Evolutionary conservation across 2,329 filamentous ascomycete species (phyloP).

Genomic region (Arthroderma sp.): DNA sequence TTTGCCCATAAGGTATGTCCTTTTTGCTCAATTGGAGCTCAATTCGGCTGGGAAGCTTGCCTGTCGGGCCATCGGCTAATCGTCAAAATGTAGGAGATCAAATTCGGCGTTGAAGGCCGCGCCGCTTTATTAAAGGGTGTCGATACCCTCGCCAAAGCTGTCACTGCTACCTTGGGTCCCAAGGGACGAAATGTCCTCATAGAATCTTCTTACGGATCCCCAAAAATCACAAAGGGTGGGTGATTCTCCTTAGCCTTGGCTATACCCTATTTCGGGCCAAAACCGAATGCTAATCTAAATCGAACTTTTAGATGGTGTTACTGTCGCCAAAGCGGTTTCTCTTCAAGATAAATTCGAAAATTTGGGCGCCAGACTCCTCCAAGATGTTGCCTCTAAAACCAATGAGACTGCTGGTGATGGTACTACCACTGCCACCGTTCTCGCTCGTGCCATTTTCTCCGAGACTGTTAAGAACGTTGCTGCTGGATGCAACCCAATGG

Average conservation of each 20-base stretch:
- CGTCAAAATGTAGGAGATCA: conserved; percentile 58
- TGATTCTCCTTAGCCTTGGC: conserved; percentile 4
- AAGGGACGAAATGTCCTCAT: conserved; percentile 98
- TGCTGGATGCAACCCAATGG: conserved; percentile 99
- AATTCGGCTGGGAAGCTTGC: not conserved
- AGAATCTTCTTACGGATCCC: conserved; percentile 94
- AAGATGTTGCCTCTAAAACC: conserved; percentile 98
- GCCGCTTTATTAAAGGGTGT: conserved; percentile 83
- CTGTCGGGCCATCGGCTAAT: conserved; percentile 17
- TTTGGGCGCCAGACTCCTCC: conserved; percentile 87
- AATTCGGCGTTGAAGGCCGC: conserved; percentile 92
- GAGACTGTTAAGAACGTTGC: conserved; percentile 99
- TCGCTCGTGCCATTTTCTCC: conserved; percentile 96
- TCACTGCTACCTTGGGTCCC: conserved; percentile 88
- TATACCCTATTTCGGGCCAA: not conserved
- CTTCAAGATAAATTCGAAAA: conserved; percentile 99
- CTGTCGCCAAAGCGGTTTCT: conserved; percentile 75
- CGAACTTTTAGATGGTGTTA: conserved; percentile 59
- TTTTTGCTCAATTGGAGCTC: not conserved
- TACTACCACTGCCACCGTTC: conserved; percentile 93
- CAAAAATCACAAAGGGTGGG: conserved; percentile 98
- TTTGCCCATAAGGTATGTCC: conserved; percentile 86
- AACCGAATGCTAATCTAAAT: conserved; percentile 2
- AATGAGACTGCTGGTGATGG: conserved; percentile 98
- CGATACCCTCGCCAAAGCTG: conserved; percentile 90